Conservation (phyloP, 2,329 filamentous ascomycete species). For the Mycosphaerella arachidis region DNA sequence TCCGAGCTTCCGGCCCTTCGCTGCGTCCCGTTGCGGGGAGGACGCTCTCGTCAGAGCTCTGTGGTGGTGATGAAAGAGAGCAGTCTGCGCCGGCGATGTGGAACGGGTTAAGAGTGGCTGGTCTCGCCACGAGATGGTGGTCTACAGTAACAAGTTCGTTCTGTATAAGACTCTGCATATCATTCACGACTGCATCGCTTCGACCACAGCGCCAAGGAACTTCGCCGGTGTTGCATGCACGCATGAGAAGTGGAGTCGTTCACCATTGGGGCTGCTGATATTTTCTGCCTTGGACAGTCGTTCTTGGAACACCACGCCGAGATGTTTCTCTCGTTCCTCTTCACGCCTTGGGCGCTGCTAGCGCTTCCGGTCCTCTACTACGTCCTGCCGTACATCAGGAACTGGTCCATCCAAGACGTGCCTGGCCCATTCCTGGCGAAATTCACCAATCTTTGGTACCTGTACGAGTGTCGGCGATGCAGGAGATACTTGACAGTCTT, state of each 20-base stretch:
- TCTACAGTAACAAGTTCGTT: not conserved
- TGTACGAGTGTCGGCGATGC: slow-evolving; percentile 60
- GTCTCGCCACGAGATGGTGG: not conserved
- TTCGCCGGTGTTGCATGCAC: not conserved
- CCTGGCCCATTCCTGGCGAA: slow-evolving; percentile 61
- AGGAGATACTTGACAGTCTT: slow-evolving; percentile 57
- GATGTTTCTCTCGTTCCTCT: slow-evolving; percentile 38
- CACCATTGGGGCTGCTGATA: not conserved
- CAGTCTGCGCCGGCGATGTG: not conserved
- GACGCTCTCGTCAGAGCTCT: no score
- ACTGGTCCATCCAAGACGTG: slow-evolving; percentile 51
- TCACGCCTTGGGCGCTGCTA: slow-evolving; percentile 46
- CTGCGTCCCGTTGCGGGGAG: no score
- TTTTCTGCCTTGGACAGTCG: not conserved
- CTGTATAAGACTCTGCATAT: not conserved
- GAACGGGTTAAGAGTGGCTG: not conserved
- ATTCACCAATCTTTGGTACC: slow-evolving; percentile 77
- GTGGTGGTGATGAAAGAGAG: no score
- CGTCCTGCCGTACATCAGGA: slow-evolving; percentile 57
- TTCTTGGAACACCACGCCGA: not conserved
- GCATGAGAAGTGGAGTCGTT: not conserved
- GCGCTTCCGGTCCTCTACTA: slow-evolving; percentile 52
- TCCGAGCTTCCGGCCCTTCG: slow-evolving; percentile 7
- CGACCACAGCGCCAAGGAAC: not conserved
- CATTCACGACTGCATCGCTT: no score